Percentiles rank a stretch among this genome's conserved stretches.
Evolutionary conservation across 2,329 filamentous ascomycete species (phyloP).

Genomic region (Colletotrichum australisinense): DNA sequence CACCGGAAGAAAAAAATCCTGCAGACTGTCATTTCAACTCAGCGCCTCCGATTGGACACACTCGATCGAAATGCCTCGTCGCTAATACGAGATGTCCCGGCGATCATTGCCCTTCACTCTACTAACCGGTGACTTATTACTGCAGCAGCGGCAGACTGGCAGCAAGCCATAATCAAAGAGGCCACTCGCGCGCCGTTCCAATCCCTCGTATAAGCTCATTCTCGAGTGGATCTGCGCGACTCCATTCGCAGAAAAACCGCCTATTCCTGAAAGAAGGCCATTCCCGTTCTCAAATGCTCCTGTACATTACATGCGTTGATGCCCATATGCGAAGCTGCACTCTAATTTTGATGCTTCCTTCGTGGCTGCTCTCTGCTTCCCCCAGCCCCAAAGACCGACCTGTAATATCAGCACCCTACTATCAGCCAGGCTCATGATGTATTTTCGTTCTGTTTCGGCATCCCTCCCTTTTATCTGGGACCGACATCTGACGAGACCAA

Average conservation of each 20-base stretch:
- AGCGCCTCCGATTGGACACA: neutral
- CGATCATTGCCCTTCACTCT: constrained; percentile 11
- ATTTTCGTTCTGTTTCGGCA: neutral
- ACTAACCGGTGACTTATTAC: neutral
- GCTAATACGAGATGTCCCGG: neutral
- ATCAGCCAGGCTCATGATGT: no score
- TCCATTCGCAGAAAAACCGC: neutral
- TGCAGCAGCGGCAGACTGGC: neutral
- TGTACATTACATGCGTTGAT: neutral
- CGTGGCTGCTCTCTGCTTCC: neutral
- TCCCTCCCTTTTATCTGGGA: neutral
- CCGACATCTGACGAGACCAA: neutral
- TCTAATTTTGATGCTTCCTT: neutral
- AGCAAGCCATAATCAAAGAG: neutral
- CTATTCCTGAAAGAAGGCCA: neutral
- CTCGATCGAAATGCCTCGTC: neutral
- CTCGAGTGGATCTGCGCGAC: neutral
- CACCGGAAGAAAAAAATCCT: neutral
- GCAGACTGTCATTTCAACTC: neutral
- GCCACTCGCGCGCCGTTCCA: neutral
- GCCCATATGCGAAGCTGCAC: neutral
- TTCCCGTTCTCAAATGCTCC: neutral
- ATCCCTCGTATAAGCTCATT: neutral
- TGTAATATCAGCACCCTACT: no score
- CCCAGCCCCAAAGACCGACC: no score